A percentile compares a stretch with the other conserved stretches of the same genome.
These are phyloP conservation scores for Colletotrichum sojae DNA, from an alignment of 2,329 filamentous ascomycete genomes.

Conservation along the genomic window DNA sequence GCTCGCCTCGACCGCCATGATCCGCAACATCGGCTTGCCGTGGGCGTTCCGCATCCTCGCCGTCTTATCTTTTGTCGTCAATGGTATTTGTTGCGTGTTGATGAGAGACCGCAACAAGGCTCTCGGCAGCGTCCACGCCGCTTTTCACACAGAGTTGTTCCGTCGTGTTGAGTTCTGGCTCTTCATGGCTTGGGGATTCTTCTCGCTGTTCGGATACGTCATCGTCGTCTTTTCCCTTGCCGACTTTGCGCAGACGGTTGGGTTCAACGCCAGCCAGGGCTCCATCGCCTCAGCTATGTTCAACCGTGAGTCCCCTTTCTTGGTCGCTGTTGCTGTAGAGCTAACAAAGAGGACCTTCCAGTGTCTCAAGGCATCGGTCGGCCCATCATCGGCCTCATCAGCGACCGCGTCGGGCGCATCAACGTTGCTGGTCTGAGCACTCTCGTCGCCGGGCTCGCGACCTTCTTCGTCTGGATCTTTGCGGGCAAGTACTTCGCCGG, in stretches of 20 bases:
- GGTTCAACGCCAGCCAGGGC: slow-evolving; percentile 76
- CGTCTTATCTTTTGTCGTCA: slow-evolving; percentile 74
- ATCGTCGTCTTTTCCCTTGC: slow-evolving; percentile 84
- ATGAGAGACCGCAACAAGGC: slow-evolving; percentile 80
- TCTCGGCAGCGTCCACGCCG: slow-evolving; percentile 75
- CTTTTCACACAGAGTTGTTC: slow-evolving; percentile 77
- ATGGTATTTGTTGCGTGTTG: slow-evolving; percentile 73
- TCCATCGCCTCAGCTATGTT: slow-evolving; percentile 81
- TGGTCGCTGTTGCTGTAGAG: neutral
- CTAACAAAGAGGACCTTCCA: slow-evolving; percentile 40
- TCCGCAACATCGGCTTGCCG: slow-evolving; percentile 71
- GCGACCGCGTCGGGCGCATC: slow-evolving; percentile 78
- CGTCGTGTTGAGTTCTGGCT: slow-evolving; percentile 73
- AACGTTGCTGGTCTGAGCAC: slow-evolving; percentile 80
- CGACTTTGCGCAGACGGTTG: slow-evolving; percentile 79
- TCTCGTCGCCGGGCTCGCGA: slow-evolving; percentile 73
- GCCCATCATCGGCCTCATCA: slow-evolving; percentile 80
- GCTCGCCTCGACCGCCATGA: slow-evolving; percentile 77
- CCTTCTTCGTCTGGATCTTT: slow-evolving; percentile 81
- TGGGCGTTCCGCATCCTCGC: slow-evolving; percentile 79
- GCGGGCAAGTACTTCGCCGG: slow-evolving; percentile 75
- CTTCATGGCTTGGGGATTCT: slow-evolving; percentile 76
- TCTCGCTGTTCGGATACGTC: slow-evolving; percentile 81
- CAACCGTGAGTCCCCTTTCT: slow-evolving; percentile 65
- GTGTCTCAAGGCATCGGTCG: slow-evolving; percentile 77